Conservation (phyloP, 768 basidiomycete genomes). For the Clavulina sp. region DNA sequence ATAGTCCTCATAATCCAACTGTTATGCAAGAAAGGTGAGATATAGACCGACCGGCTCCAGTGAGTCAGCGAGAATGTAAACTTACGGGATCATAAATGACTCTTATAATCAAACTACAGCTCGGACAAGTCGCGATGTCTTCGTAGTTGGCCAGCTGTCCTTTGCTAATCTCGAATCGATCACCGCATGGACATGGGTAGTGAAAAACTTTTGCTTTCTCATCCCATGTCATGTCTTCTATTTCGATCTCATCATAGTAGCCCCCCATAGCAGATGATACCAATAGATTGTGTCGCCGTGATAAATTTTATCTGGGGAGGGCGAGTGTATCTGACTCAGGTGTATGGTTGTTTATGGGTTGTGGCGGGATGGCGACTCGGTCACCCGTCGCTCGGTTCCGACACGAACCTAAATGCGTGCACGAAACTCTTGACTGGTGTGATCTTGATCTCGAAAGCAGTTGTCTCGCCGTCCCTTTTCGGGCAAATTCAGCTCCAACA, state of each 20-base stretch:
- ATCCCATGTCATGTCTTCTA: constrained; percentile 94
- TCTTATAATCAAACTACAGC: constrained; percentile 82
- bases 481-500: too few species aligned
- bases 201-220: constrained; percentile 67
- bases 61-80: constrained; percentile 12
- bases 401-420: too few species aligned
- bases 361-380: too few species aligned
- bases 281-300: too few species aligned
- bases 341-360: too few species aligned
- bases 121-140: constrained; percentile 90
- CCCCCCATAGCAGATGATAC: constrained; percentile 55
- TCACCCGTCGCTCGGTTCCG: too few species aligned
- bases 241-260: constrained; percentile 94
- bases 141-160: constrained; percentile 74
- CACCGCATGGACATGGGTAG: constrained; percentile 95
- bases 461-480: too few species aligned
- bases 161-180: constrained; percentile 89
- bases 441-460: too few species aligned
- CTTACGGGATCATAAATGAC: constrained; percentile 90
- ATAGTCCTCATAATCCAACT: constrained; percentile 81
- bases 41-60: not conserved
- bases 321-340: too few species aligned
- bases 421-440: too few species aligned
- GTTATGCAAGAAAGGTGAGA: constrained; percentile 4
- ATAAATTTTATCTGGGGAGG: too few species aligned